Evolutionary conservation across 1,139 yeast genomes (phyloP).

Genomic region (Suhomyces choctaworum): DNA sequence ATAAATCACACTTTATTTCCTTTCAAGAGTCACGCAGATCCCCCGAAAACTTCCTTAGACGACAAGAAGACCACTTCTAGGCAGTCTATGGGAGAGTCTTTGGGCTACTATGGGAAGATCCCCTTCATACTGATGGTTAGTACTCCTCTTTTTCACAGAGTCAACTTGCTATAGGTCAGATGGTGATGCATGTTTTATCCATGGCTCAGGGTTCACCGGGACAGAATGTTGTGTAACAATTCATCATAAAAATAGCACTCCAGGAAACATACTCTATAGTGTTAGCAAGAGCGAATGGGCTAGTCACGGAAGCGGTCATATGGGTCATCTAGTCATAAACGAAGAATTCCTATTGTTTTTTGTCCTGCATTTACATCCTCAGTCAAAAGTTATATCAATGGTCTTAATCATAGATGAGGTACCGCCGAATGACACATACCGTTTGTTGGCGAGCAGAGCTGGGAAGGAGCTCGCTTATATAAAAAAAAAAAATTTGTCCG

Average conservation of each 20-base stretch:
- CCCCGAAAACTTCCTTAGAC: conserved; percentile 8
- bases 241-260: conserved; percentile 32
- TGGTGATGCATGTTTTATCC: conserved; percentile 90
- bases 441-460: not conserved
- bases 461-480: conserved; percentile 4
- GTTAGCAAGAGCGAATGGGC: too few relatives aligned
- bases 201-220: conserved; percentile 68
- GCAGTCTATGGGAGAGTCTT: conserved; percentile 5
- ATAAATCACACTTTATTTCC: conserved; percentile 21
- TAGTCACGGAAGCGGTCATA: too few relatives aligned
- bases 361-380: conserved; percentile 73
- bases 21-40: not conserved
- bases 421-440: conserved; percentile 6
- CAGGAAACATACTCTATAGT: conserved; percentile 9
- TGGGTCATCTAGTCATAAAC: conserved; percentile 47
- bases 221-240: conserved; percentile 43
- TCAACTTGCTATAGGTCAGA: conserved; percentile 49
- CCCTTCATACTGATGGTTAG: conserved; percentile 4
- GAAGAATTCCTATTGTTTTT: conserved; percentile 59
- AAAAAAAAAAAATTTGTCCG: too few relatives aligned
- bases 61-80: conserved; percentile 8
- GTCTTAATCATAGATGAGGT: conserved; percentile 15
- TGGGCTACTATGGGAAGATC: not conserved
- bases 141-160: conserved; percentile 1
- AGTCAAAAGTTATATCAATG: conserved; percentile 28